These are phyloP conservation scores for Straminergon stramineum DNA, from an alignment of 225 moss, liverwort and hornwort species.

Conservation along the genomic window DNA sequence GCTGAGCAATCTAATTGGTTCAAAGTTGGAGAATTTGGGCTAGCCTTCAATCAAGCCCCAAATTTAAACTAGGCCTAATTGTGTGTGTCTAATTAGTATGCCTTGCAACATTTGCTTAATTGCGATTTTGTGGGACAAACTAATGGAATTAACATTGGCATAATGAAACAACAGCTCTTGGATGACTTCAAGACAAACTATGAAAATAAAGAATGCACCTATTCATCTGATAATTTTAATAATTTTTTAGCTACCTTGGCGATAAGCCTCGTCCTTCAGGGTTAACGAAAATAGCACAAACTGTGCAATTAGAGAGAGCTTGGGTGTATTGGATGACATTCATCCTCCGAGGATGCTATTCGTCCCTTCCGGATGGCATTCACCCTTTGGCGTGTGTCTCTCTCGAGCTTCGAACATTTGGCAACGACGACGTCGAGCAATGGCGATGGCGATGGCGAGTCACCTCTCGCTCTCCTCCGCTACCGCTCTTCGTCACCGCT, in stretches of 20 bases:
- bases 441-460: conserved; percentile 20
- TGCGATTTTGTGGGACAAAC: no score
- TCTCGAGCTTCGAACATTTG: not conserved
- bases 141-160: not conserved
- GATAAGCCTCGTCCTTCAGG: not conserved
- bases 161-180: not conserved
- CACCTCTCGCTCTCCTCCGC: conserved; percentile 4
- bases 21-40: no score
- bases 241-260: not conserved
- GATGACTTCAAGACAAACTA: not conserved
- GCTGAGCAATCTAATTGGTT: no score
- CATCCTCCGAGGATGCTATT: not conserved
- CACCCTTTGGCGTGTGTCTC: not conserved
- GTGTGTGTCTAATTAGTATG: no score
- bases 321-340: not conserved
- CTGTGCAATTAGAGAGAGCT: not conserved
- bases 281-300: not conserved
- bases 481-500: conserved; percentile 2
- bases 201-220: not conserved
- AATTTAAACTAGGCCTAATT: no score
- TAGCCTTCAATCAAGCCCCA: no score
- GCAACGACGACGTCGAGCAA: conserved; percentile 10
- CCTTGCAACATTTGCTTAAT: no score
- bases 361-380: not conserved
- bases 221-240: not conserved